phyloP scores from a whole-genome alignment of 495 filamentous ascomycete genomes.

The Aspergillus sclerotioniger region DNA sequence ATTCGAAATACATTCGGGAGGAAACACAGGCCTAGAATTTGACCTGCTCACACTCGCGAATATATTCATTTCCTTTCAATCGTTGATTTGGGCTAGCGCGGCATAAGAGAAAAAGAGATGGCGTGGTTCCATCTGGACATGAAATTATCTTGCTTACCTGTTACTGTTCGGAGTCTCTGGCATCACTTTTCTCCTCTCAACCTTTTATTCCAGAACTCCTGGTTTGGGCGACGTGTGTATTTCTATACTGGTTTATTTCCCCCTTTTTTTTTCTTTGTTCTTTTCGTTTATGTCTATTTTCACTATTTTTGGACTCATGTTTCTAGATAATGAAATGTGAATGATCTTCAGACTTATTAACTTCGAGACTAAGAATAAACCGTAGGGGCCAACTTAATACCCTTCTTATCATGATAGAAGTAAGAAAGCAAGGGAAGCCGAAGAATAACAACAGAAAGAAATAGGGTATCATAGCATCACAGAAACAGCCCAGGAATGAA shows the following conservation, averaged over 20 bases:
- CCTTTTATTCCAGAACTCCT: conserved; percentile 30
- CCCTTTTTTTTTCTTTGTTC: conserved; percentile 23
- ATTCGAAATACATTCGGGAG: neutral
- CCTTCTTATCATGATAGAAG: neutral
- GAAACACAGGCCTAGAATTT: neutral
- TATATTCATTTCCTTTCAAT: neutral
- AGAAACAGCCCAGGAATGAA: neutral
- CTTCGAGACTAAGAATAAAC: neutral
- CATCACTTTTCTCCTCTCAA: conserved; percentile 20
- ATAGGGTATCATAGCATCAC: no score
- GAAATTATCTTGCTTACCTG: conserved; percentile 8
- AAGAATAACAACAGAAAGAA: conserved; percentile 8
- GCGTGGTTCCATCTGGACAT: conserved; percentile 2
- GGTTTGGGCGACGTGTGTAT: conserved; percentile 43
- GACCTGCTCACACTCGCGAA: neutral
- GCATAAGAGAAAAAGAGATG: conserved; percentile 11
- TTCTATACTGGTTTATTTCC: conserved; percentile 39
- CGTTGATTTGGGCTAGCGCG: conserved; percentile 15
- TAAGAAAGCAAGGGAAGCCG: conserved; percentile 9
- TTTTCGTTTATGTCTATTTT: conserved; percentile 17
- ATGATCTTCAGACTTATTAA: conserved; percentile 12
- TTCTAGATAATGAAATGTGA: conserved; percentile 35
- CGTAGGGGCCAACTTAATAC: neutral
- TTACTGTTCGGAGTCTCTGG: conserved; percentile 17
- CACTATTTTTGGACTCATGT: conserved; percentile 28